Base-by-base conservation (phyloP, 495 filamentous ascomycete species). In the Tuber microsphaerosporum region DNA sequence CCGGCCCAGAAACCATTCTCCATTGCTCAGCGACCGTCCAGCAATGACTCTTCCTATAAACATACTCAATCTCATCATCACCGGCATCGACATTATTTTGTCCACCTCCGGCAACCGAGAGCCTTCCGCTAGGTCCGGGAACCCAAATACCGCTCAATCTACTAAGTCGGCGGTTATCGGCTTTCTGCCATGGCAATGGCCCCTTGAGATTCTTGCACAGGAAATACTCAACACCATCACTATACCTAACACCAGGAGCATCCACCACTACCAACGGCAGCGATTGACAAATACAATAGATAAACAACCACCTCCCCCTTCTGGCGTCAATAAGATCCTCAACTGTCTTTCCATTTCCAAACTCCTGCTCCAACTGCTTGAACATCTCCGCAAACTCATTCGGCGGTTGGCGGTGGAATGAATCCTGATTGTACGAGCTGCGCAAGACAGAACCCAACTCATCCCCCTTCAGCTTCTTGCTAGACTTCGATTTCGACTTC, bases 181-280 rank as follows among this genome's bases (percentile, higher is more conserved):
- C 91, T 73, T 92, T 89, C 70, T 91, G 90, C 96, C 95, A 99
- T 3, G 95, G 94, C 2, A 90, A 87, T 76, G 90, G 90, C 34
- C 92, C 92, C 79, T 92, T 90, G 0, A 94, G 91, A 16, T 93
- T 91, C 82, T 97, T 89, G 84, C 94, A 98, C n/a, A 98, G 88
- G 86, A 97, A 98, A 85, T 98, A 97, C 83, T 97, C 96, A 17
- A 97, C 93, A 6, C 90, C 91, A 43, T 97, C 89, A 0, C 88
- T 91, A 78, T 87, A 94, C 75, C 88, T 87, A 61, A 97, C 84
- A 17, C 89, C 92, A 2, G 92, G 92, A 5, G 93, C 94, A 84
- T 98, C 96, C 41, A 96, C 88, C 2, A 96, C 92, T 7, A 97
- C 86, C 87, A 97, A 89, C 1, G 96, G 96, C 20, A 98, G 88